phyloP scores from a whole-genome alignment of 1,284 basidiomycete species.

The Cronartium quercuum region DNA sequence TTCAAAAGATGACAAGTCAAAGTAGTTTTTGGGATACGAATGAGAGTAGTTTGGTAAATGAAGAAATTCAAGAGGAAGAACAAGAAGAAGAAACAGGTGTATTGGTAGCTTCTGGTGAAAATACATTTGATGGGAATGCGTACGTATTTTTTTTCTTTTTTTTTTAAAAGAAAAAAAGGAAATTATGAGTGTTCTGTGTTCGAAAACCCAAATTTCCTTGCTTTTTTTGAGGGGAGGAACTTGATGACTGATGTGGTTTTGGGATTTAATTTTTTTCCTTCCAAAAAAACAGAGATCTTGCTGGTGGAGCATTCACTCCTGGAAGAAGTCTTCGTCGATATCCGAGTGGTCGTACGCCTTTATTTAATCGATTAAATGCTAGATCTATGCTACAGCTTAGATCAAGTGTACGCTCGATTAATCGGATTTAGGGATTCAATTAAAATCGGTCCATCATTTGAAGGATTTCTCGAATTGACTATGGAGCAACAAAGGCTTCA shows the following conservation, averaged over 20 bases:
- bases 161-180: neutral
- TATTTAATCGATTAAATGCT: neutral
- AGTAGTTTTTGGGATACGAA: neutral
- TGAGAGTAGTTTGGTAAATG: neutral
- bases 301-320: neutral
- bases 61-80: neutral
- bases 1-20: neutral
- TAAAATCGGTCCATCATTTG: no score
- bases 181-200: no score
- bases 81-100: conserved; percentile 1
- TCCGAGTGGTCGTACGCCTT: neutral
- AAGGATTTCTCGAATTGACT: no score
- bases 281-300: no score
- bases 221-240: neutral
- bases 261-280: no score
- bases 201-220: neutral
- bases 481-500: no score
- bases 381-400: neutral
- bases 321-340: neutral
- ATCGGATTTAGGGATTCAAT: conserved; percentile 1
- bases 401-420: neutral
- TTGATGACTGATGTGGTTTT: no score
- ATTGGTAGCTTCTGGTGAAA: neutral
- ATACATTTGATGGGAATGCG: neutral
- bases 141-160: neutral